Evolutionary conservation across 345 rosid species (phyloP), one percentile per base, ranked within the genome.

Genomic region (Sisymbrium irio): DNA sequence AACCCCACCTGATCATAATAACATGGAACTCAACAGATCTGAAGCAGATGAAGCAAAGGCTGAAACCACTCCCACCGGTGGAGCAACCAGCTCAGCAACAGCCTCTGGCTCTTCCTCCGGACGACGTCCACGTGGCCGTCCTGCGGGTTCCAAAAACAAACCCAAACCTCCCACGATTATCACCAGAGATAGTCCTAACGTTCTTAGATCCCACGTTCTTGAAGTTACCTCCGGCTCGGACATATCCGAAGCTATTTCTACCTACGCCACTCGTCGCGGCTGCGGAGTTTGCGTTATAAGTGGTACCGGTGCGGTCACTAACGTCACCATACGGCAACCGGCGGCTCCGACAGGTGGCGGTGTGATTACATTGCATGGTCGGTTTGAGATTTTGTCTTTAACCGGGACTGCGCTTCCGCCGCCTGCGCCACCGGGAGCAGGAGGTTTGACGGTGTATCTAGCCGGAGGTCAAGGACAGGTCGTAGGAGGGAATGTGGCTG

Each of bases 391-490:
- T 37, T 17, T 89, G 70, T 89, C 96, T 41, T 74, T 89, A 4
- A 81, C 87, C 1, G 96, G 96, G 6, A 82, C 90, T 5, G 84
- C 82, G 7, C 81, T 89, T 67, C 96, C 96, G 0, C 89, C 90
- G 4, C 92, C 96, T 6, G 90, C 92, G 1, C 92, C 88, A 0
- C 86, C 89, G 0, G 89, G 89, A 67, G 88, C 92, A 0, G 84
- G 87, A 6, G 90, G 89, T 7, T 69, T 89, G 77, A 83, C 90
- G 0, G 80, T 89, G 39, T 89, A 80, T 68, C 69, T 89, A 13
- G 82, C 96, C 0, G 90, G 96, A 19, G 89, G 92, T 13, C 96
- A 89, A 73, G 96, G 89, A 36, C 92, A 87, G 63, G 85, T 89
- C 12, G 71, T 89, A 5, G 96, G 96, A 50, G 96, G 96, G 63